These are phyloP conservation scores for Tuber calosporum DNA, from an alignment of 495 filamentous ascomycete genomes.

Conservation along the genomic window DNA sequence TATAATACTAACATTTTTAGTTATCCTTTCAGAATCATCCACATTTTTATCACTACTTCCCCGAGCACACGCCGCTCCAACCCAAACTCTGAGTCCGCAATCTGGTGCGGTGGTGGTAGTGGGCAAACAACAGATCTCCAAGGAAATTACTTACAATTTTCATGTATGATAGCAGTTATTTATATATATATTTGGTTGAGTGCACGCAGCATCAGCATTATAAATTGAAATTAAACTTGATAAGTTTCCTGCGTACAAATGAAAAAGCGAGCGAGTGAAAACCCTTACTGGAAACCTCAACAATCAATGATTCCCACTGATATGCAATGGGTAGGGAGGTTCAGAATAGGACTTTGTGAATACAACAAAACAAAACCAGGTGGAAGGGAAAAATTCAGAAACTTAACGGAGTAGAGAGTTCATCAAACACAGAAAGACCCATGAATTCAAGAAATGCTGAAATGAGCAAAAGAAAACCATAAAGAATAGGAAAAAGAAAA, in stretches of 20 bases:
- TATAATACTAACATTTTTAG: too few relatives aligned
- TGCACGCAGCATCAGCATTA: not conserved
- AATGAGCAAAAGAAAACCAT: not conserved
- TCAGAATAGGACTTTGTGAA: not conserved
- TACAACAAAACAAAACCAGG: not conserved
- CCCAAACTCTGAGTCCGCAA: too few relatives aligned
- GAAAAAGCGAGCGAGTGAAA: not conserved
- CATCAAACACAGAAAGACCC: not conserved
- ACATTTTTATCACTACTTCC: too few relatives aligned
- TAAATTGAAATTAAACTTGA: not conserved
- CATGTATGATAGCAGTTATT: not conserved
- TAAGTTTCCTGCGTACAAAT: not conserved
- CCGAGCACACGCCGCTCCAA: too few relatives aligned
- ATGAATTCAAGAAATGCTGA: not conserved
- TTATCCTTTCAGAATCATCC: too few relatives aligned
- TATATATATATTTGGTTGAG: not conserved
- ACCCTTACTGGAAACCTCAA: not conserved
- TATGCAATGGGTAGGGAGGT: not conserved
- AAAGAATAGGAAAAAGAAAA: not conserved
- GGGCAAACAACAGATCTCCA: not conserved
- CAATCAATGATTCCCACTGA: not conserved
- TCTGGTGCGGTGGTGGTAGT: not conserved
- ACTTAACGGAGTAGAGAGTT: not conserved
- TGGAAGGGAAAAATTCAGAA: not conserved
- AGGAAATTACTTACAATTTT: too few relatives aligned